Conservation (phyloP, 2,329 filamentous ascomycete species). For the Botrytis porri region DNA sequence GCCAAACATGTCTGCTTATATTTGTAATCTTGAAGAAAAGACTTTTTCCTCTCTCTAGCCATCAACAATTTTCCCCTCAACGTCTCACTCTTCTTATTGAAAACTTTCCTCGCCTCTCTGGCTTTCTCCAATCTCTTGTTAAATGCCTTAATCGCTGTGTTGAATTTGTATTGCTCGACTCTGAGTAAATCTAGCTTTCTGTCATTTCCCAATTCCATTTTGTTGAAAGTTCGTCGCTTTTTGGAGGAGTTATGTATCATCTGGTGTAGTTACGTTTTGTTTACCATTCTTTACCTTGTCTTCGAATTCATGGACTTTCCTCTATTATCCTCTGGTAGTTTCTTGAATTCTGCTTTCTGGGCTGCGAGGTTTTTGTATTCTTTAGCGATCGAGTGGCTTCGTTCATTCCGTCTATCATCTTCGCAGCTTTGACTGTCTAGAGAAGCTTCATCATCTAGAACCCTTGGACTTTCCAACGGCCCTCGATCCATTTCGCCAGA, state of each 20-base stretch:
- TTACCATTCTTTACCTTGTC: not conserved
- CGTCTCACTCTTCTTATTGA: not conserved
- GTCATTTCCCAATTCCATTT: not conserved
- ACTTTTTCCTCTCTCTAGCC: not conserved
- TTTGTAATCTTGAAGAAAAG: not conserved
- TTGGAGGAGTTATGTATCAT: not conserved
- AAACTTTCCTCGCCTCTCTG: not conserved
- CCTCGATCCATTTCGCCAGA: not conserved
- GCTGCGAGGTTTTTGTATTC: not conserved
- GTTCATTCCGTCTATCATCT: not conserved
- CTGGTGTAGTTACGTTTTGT: not conserved
- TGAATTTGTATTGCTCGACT: not conserved
- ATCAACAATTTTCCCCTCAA: not conserved
- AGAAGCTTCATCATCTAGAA: not conserved
- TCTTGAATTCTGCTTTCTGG: not conserved
- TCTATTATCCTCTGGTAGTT: not conserved
- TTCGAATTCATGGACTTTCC: not conserved
- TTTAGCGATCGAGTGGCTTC: not conserved
- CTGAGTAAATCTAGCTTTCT: not conserved
- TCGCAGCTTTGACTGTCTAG: not conserved
- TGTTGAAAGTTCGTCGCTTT: not conserved
- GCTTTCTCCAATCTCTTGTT: rapidly evolving
- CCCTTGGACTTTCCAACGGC: not conserved
- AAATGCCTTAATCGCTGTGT: not conserved
- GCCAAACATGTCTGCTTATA: not conserved